These are phyloP conservation scores for Erigeron philadelphicus DNA, from an alignment of 140 eudicot genomes.

Conservation along the genomic window DNA sequence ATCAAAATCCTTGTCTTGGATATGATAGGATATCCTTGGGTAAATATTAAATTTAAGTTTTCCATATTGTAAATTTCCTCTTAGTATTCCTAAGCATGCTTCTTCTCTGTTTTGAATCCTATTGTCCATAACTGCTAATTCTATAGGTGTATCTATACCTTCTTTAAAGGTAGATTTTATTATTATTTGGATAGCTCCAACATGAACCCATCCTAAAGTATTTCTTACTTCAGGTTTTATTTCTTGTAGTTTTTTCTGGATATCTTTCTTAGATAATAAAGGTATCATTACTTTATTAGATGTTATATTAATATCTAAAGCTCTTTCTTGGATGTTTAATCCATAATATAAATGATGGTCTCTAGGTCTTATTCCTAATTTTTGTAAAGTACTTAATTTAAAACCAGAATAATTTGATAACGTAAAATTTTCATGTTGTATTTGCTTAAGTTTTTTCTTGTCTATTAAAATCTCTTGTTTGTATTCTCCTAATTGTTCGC, in stretches of 20 bases:
- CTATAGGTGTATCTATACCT: not conserved
- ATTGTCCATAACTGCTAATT: not conserved
- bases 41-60: conserved; percentile 5
- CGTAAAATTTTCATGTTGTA: conserved; percentile 15
- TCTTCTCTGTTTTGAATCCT: conserved; percentile 8
- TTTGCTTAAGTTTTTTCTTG: conserved; percentile 12
- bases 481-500: not conserved
- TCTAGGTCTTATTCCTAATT: not conserved
- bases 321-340: conserved; percentile 14
- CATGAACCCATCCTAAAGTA: not conserved
- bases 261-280: conserved; percentile 3
- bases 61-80: conserved; percentile 13
- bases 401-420: conserved; percentile 13
- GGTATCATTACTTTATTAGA: conserved; percentile 13
- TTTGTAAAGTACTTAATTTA: not conserved
- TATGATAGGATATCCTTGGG: not conserved
- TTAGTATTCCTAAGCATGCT: not conserved
- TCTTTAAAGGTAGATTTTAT: conserved; percentile 16
- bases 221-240: conserved; percentile 1
- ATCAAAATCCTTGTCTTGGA: conserved; percentile 9
- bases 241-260: not conserved
- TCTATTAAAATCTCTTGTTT: conserved; percentile 6
- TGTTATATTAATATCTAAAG: not conserved
- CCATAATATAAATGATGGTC: conserved; percentile 9
- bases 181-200: conserved; percentile 13